Percentiles rank a stretch among this genome's conserved stretches.
Conservation (phyloP, 179 eudicot species). For the Corrigiola litoralis region DNA sequence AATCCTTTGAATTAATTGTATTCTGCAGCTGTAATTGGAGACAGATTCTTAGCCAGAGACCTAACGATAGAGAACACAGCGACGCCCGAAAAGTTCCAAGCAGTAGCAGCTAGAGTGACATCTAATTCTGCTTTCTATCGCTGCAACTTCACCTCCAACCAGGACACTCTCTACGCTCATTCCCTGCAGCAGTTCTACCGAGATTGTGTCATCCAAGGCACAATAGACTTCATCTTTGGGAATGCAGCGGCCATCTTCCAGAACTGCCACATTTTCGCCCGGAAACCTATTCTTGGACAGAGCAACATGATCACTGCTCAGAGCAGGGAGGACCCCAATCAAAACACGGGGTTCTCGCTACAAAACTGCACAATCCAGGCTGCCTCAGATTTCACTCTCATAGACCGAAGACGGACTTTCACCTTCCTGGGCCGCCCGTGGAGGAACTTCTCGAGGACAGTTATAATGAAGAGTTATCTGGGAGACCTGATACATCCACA, state of each 20-base stretch:
- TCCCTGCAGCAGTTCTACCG: conserved; percentile 58
- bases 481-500: conserved; percentile 50
- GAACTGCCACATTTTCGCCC: conserved; percentile 46
- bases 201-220: conserved; percentile 64
- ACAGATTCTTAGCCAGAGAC: conserved; percentile 64
- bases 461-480: conserved; percentile 46
- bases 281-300: conserved; percentile 52
- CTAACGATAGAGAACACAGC: conserved; percentile 50
- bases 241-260: conserved; percentile 73
- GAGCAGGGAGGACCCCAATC: conserved; percentile 61
- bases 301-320: conserved; percentile 72
- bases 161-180: conserved; percentile 70
- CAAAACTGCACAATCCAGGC: conserved; percentile 55
- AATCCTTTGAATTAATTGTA: not conserved
- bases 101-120: conserved; percentile 63
- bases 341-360: conserved; percentile 56
- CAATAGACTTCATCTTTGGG: conserved; percentile 72
- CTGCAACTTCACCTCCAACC: conserved; percentile 55
- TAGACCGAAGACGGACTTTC: conserved; percentile 25
- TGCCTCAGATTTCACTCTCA: conserved; percentile 28
- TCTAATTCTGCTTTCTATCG: conserved; percentile 61
- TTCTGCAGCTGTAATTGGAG: conserved; percentile 64
- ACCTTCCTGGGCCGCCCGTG: conserved; percentile 70
- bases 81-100: conserved; percentile 57
- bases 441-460: conserved; percentile 65